Evolutionary conservation across 768 basidiomycete genomes (phyloP), one percentile per base, ranked within the genome.

Genomic region (Rhizopogon vesiculosus): DNA sequence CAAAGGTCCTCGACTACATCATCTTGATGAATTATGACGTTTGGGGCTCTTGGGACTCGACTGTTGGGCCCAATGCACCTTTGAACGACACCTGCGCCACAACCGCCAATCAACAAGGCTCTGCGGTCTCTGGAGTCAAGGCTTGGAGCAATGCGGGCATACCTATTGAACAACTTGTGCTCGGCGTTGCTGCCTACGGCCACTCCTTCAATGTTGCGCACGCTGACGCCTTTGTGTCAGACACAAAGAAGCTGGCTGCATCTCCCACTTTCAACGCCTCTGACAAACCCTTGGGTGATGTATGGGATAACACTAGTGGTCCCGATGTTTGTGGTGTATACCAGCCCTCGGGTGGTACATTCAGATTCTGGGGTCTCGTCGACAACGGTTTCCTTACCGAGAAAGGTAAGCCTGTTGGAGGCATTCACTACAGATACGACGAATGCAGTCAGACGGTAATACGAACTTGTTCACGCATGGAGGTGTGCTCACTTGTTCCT

Each of bases 171-270:
- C 67, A 86, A 72, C 87, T 95, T 57, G 82, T 92, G 13, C 81
- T 97, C 7, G 92, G 90, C 49, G 83, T 95, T 3, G 82, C 92
- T 8, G 71, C 86, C 5, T 95, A 92, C 70, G 92, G 92, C 0
- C 91, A 91, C 67, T 84, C 90, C 8, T 94, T 77, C 74, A 58
- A 49, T 8, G 76, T 81, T 41, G 64, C 76, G 3, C 45, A 66
- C 3, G 60, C 56, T 8, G 63, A 70, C 40, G 82, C 82, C 1
- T 62, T 78, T 56, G 58, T 65, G 3, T 51, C 62, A n/a, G 66
- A 62, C 29, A 72, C 77, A 18, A 44, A 58, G 5, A 72, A 63
- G 13, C 69, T 86, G 10, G 70, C 65, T 15, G 42, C 75, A 16
- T 86, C 78, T 66, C 82, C 85, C 0, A 45, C 65, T 15, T 90